Conservation (phyloP, 1,139 yeast genomes). For the Kodamaea arcana region DNA sequence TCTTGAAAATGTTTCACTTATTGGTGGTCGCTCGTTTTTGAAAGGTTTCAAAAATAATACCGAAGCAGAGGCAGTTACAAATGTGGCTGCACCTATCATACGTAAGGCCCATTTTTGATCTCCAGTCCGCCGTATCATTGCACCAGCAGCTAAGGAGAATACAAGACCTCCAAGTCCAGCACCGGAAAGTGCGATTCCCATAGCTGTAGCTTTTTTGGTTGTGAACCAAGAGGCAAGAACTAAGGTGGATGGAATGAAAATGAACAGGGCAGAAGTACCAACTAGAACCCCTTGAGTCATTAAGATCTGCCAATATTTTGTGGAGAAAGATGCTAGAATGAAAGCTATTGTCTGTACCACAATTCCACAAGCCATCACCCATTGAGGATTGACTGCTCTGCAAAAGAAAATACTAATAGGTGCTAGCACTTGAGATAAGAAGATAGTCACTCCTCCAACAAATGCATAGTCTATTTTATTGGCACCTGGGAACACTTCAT, state of each 20-base stretch:
- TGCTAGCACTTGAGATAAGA: conserved; percentile 53
- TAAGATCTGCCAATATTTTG: conserved; percentile 57
- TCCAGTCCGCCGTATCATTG: conserved; percentile 46
- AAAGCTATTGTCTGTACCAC: conserved; percentile 52
- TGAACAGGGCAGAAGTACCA: conserved; percentile 57
- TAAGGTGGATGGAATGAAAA: conserved; percentile 54
- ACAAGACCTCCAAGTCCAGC: conserved; percentile 57
- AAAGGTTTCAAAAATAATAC: conserved; percentile 46
- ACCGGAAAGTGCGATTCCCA: conserved; percentile 43
- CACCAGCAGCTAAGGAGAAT: conserved; percentile 47
- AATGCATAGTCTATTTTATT: conserved; percentile 59
- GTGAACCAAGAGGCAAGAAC: conserved; percentile 30
- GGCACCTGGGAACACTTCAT: conserved; percentile 52
- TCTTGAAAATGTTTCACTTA: conserved; percentile 18
- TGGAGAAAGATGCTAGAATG: conserved; percentile 62
- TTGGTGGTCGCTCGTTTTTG: conserved; percentile 30
- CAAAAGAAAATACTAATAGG: conserved; percentile 44
- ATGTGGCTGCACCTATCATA: conserved; percentile 49
- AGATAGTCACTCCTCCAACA: conserved; percentile 63
- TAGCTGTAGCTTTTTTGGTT: neutral
- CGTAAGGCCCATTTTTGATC: conserved; percentile 66
- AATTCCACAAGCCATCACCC: conserved; percentile 45
- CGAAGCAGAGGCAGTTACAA: conserved; percentile 32
- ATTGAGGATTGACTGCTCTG: conserved; percentile 30
- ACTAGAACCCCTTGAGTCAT: conserved; percentile 67